These are phyloP conservation scores for Dioszegia hungarica DNA, from an alignment of 768 basidiomycete genomes.

Conservation along the genomic window DNA sequence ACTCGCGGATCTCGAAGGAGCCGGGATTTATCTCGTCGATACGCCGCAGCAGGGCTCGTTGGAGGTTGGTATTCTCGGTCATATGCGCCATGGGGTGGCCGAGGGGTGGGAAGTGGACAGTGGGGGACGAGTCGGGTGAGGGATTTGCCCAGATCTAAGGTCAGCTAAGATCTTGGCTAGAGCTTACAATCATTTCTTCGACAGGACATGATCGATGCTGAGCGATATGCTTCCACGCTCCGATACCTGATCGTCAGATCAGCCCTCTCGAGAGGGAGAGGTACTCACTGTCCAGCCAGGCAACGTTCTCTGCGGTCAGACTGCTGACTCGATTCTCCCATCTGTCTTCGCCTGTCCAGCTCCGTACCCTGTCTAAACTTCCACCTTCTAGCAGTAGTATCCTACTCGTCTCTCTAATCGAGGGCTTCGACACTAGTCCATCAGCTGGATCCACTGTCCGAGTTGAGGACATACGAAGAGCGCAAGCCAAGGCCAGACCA, in stretches of 20 bases:
- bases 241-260: slow-evolving; percentile 61
- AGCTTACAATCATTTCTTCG: slow-evolving; percentile 74
- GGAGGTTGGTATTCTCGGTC: slow-evolving; percentile 89
- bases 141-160: slow-evolving; percentile 63
- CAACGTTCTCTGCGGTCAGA: slow-evolving; percentile 48
- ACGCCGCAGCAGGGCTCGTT: slow-evolving; percentile 67
- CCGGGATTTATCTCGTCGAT: slow-evolving; percentile 54
- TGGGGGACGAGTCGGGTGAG: slow-evolving; percentile 40
- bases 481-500: slow-evolving; percentile 81
- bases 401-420: slow-evolving; percentile 56
- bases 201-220: slow-evolving; percentile 63
- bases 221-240: slow-evolving; percentile 78
- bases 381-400: slow-evolving; percentile 78
- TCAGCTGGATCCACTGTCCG: too few species aligned
- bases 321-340: slow-evolving; percentile 50
- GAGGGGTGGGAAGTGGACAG: slow-evolving; percentile 42
- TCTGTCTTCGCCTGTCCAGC: slow-evolving; percentile 56
- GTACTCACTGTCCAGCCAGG: slow-evolving; percentile 45
- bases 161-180: neutral
- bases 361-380: slow-evolving; percentile 62
- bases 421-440: slow-evolving; percentile 59
- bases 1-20: slow-evolving; percentile 64
- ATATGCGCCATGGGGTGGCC: slow-evolving; percentile 66
- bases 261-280: slow-evolving; percentile 3
- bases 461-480: slow-evolving; percentile 74